Evolutionary conservation across 179 eudicot species (phyloP).

Genomic region (Silene coronaria): DNA sequence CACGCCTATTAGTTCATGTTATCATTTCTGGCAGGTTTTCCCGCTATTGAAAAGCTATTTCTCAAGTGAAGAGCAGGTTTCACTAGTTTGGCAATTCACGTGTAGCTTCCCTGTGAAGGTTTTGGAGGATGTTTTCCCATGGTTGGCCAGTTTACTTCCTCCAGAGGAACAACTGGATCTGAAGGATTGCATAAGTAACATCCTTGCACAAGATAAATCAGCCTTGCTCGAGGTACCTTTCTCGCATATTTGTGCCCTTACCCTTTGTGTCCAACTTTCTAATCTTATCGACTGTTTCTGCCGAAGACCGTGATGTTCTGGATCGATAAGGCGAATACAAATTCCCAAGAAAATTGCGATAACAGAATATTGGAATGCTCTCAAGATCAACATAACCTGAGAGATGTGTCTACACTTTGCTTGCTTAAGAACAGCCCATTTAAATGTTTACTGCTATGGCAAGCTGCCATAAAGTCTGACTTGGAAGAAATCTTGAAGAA

Average conservation of each 20-base stretch:
- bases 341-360: slow-evolving; percentile 22
- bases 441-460: slow-evolving; percentile 60
- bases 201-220: slow-evolving; percentile 52
- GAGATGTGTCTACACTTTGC: slow-evolving; percentile 26
- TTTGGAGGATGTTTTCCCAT: slow-evolving; percentile 69
- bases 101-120: slow-evolving; percentile 69
- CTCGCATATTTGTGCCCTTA: slow-evolving; percentile 7
- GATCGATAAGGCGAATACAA: slow-evolving; percentile 40
- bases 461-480: slow-evolving; percentile 53
- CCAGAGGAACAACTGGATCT: slow-evolving; percentile 54
- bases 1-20: neutral
- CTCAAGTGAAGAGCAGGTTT: slow-evolving; percentile 66
- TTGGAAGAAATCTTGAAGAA: slow-evolving; percentile 48
- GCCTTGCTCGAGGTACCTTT: slow-evolving; percentile 57
- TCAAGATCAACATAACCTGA: slow-evolving; percentile 28
- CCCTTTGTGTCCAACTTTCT: slow-evolving; percentile 16
- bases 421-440: slow-evolving; percentile 34
- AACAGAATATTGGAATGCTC: slow-evolving; percentile 30
- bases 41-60: slow-evolving; percentile 60
- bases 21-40: slow-evolving; percentile 53
- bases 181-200: slow-evolving; percentile 42
- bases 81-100: slow-evolving; percentile 75
- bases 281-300: slow-evolving; percentile 19
- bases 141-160: slow-evolving; percentile 63
- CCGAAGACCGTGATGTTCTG: slow-evolving; percentile 67